These are phyloP conservation scores for Populus davidiana DNA, from an alignment of 345 rosid genomes.

Conservation along the genomic window DNA sequence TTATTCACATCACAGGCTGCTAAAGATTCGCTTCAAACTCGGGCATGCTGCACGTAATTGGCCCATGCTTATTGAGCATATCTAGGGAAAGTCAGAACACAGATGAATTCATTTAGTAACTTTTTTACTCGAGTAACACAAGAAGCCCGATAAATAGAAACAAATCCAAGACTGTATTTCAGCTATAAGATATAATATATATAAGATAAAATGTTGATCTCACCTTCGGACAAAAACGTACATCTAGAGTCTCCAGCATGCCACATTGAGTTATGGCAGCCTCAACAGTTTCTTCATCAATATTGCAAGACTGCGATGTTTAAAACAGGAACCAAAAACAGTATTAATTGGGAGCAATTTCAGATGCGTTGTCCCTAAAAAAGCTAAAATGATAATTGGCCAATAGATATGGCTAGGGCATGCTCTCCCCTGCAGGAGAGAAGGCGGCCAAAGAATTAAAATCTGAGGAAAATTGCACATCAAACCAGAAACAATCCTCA, in stretches of 20 bases:
- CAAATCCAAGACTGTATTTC: background rate
- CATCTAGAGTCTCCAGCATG: conserved; percentile 88
- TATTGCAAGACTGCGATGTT: conserved; percentile 60
- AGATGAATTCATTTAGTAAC: background rate
- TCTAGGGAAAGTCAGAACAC: conserved; percentile 34
- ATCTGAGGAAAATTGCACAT: background rate
- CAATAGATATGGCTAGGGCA: background rate
- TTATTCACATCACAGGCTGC: conserved; percentile 34
- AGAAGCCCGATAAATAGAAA: background rate
- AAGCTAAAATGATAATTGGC: background rate
- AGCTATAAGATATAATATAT: background rate
- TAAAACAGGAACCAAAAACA: conserved; percentile 10
- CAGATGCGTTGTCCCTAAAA: background rate
- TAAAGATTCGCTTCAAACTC: conserved; percentile 81
- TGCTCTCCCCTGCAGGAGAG: background rate
- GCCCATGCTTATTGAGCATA: conserved; percentile 66
- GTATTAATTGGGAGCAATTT: background rate
- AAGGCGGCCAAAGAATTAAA: background rate
- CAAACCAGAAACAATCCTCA: background rate
- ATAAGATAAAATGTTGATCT: conserved; percentile 12
- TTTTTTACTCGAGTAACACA: background rate
- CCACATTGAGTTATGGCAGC: conserved; percentile 71
- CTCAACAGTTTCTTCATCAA: conserved; percentile 70
- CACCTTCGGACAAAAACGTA: conserved; percentile 91
- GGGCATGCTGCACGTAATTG: conserved; percentile 60